A percentile compares a stretch with the other conserved stretches of the same genome.
Evolutionary conservation across 2,329 filamentous ascomycete species (phyloP).

Genomic region (Fusarium brachygibbosum): DNA sequence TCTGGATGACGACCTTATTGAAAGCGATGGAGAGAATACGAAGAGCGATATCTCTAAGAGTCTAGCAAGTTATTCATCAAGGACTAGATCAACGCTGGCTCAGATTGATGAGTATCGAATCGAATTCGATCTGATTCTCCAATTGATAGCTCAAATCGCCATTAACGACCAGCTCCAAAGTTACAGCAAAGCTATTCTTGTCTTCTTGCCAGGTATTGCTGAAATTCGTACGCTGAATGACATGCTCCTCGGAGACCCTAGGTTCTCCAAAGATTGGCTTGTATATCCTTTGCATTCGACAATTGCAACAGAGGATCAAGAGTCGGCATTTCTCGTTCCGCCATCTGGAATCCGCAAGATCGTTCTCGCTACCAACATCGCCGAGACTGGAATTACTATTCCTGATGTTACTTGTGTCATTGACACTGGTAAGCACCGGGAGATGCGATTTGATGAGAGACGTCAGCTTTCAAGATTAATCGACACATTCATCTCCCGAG

Average conservation of each 20-base stretch:
- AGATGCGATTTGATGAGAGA: slow-evolving; percentile 96
- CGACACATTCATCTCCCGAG: slow-evolving; percentile 94
- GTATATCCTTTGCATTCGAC: slow-evolving; percentile 93
- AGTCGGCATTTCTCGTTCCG: slow-evolving; percentile 89
- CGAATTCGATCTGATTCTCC: slow-evolving; percentile 87
- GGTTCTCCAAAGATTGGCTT: slow-evolving; percentile 83
- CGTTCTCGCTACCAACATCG: slow-evolving; percentile 96
- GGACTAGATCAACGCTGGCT: slow-evolving; percentile 80
- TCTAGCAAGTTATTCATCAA: slow-evolving; percentile 79
- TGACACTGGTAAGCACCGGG: slow-evolving; percentile 95
- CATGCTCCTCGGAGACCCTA: slow-evolving; percentile 80
- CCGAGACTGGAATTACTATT: slow-evolving; percentile 98
- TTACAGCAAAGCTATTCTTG: slow-evolving; percentile 91
- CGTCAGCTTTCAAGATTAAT: slow-evolving; percentile 90
- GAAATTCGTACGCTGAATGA: slow-evolving; percentile 93
- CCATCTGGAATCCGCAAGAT: slow-evolving; percentile 89
- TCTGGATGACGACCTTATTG: slow-evolving; percentile 71
- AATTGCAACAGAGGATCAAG: slow-evolving; percentile 96
- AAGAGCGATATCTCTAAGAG: slow-evolving; percentile 73
- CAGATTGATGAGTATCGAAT: slow-evolving; percentile 92
- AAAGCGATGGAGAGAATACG: slow-evolving; percentile 65
- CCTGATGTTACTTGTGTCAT: slow-evolving; percentile 98
- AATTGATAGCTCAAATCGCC: slow-evolving; percentile 82
- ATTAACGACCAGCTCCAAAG: slow-evolving; percentile 72
- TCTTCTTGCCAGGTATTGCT: slow-evolving; percentile 94